Evolutionary conservation across 1,284 basidiomycete genomes (phyloP).

Genomic region (Ganoderma lingzhi): DNA sequence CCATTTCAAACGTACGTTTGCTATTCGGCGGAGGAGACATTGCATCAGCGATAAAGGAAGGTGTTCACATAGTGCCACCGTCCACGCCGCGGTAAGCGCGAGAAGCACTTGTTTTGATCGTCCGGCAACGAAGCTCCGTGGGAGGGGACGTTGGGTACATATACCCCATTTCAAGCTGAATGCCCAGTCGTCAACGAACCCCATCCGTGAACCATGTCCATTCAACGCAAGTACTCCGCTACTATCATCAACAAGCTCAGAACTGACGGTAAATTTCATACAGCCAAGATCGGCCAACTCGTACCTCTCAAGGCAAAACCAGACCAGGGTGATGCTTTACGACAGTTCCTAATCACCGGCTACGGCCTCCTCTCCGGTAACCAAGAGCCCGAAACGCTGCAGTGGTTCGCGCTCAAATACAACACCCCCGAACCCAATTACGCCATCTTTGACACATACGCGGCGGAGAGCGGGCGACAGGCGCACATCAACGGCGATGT

Average conservation of each 20-base stretch:
- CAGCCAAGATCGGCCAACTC: constrained; percentile 42
- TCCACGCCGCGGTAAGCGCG: neutral
- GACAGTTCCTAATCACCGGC: constrained; percentile 44
- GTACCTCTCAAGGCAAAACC: constrained; percentile 48
- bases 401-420: constrained; percentile 51
- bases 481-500: constrained; percentile 49
- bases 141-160: constrained; percentile 11
- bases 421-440: constrained; percentile 39
- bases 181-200: neutral
- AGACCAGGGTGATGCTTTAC: constrained; percentile 37
- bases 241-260: neutral
- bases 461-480: constrained; percentile 42
- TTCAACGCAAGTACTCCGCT: constrained; percentile 16
- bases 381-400: constrained; percentile 47
- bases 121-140: neutral
- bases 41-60: neutral
- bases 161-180: neutral
- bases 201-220: constrained; percentile 17
- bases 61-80: neutral
- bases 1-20: neutral
- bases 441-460: constrained; percentile 52
- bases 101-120: neutral
- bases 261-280: constrained; percentile 6
- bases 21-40: neutral
- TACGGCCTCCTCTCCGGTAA: constrained; percentile 41